These are phyloP conservation scores for Podospora fimiseda DNA, from an alignment of 495 filamentous ascomycete species.

Conservation along the genomic window DNA sequence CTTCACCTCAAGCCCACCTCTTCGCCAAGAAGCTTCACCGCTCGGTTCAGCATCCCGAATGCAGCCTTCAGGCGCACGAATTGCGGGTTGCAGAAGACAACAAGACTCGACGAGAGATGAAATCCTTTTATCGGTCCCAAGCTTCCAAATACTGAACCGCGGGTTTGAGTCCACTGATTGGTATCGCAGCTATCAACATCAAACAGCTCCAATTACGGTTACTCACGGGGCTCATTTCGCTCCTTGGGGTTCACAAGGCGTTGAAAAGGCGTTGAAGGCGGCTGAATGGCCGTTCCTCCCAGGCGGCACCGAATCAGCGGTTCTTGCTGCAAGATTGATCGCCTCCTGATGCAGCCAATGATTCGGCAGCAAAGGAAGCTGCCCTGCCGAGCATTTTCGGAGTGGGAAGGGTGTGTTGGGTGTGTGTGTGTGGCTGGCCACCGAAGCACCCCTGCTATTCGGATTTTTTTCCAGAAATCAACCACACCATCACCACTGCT, in stretches of 20 bases:
- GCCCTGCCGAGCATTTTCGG: conserved; percentile 6
- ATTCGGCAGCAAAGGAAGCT: conserved; percentile 9
- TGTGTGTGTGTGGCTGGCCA: too few species aligned
- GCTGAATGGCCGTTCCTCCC: conserved; percentile 12
- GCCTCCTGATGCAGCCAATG: conserved; percentile 17
- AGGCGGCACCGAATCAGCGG: background rate
- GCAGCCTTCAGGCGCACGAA: conserved; percentile 11
- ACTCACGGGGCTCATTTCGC: conserved; percentile 13
- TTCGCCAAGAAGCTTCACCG: conserved; percentile 4
- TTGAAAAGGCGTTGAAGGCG: conserved; percentile 1
- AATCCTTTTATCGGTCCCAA: background rate
- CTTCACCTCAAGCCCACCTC: background rate
- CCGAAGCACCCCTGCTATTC: conserved; percentile 9
- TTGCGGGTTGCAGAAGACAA: too few species aligned
- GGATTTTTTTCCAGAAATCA: too few species aligned
- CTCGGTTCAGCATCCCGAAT: conserved; percentile 4
- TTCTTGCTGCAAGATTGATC: conserved; percentile 15
- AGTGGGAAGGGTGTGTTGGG: too few species aligned
- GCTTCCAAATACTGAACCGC: background rate
- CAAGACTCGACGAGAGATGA: background rate
- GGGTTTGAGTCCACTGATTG: background rate
- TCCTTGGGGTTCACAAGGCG: conserved; percentile 4
- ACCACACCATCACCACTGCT: too few species aligned
- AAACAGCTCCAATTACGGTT: conserved; percentile 15
- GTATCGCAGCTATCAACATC: conserved; percentile 2